Evolutionary conservation across 2,329 filamentous ascomycete species (phyloP).

Genomic region (Atkinsonella hypoxylon): DNA sequence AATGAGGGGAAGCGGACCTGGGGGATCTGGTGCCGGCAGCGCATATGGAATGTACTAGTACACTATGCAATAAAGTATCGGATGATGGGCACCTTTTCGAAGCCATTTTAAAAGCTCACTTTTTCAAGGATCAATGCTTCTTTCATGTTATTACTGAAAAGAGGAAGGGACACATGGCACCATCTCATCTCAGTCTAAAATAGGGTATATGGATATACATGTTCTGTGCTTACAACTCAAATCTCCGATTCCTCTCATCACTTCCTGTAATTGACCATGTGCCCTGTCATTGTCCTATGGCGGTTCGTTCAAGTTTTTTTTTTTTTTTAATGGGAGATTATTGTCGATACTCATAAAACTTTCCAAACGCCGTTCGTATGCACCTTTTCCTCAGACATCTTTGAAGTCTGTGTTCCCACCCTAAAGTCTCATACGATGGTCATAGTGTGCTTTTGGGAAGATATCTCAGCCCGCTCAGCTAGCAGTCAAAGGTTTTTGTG

Average conservation of each 20-base stretch:
- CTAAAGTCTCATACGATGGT: neutral
- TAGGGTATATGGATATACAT: no score
- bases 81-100: no score
- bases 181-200: neutral
- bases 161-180: neutral
- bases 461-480: neutral
- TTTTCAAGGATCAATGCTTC: no score
- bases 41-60: slow-evolving; percentile 1
- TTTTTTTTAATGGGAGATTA: neutral
- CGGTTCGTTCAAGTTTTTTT: no score
- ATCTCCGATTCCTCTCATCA: no score
- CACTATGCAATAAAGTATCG: no score
- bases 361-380: neutral
- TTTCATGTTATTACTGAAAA: neutral
- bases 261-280: no score
- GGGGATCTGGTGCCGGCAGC: slow-evolving; percentile 7
- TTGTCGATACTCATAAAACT: neutral
- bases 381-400: neutral
- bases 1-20: slow-evolving; percentile 9
- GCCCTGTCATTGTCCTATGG: neutral
- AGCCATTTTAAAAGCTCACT: no score
- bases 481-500: slow-evolving; percentile 23
- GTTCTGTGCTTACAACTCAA: no score
- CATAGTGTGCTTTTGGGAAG: neutral
- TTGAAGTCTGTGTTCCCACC: neutral